Evolutionary conservation across 768 basidiomycete genomes (phyloP), one percentile per base, ranked within the genome.

Genomic region (Lanmaoa pseudosensibilis): DNA sequence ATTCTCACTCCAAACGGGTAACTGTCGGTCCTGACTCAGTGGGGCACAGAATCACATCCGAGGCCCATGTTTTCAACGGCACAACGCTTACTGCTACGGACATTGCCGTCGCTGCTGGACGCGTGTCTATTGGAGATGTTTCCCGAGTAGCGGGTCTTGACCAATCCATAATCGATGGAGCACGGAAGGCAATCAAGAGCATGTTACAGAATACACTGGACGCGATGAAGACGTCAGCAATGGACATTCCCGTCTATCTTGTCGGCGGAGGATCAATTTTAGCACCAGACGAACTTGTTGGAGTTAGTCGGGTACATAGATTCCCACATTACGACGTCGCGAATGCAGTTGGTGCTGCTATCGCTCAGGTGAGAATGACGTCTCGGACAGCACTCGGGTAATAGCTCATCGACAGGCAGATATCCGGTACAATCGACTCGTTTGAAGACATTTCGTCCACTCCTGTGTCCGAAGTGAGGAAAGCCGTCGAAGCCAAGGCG

Each of bases 221-320:
- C 62, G 69, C 69, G 25, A 86, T 88, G 84, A 88, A 88, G 74
- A 87, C 85, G 5, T 80, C 78, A 33, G 78, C 79, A 2, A 78
- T 79, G 25, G 80, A 82, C 62, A 75, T 80, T 43, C 79, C 83
- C 25, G 75, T 86, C 12, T 76, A 85, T 30, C 77, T 88, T 2
- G 86, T 87, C 37, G 86, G 86, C 23, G 86, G 86, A 16, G 86
- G 86, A 5, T 80, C 83, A 0, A 81, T 87, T 60, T 74, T 88
- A 34, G 75, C 80, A 11, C 84, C 86, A 0, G 69, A 76, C 10
- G 49, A 69, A 11, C 75, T 88, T 0, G 70, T 66, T 33, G 86
- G 86, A 10, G 79, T 86, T 5, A 77, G 75, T 49, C 75, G 74
- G 50, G 76, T 85, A 18, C 74, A 81, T 52, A 73, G 77, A 15